These are phyloP conservation scores for Syzygium oleosum DNA, from an alignment of 345 rosid species.

Conservation along the genomic window DNA sequence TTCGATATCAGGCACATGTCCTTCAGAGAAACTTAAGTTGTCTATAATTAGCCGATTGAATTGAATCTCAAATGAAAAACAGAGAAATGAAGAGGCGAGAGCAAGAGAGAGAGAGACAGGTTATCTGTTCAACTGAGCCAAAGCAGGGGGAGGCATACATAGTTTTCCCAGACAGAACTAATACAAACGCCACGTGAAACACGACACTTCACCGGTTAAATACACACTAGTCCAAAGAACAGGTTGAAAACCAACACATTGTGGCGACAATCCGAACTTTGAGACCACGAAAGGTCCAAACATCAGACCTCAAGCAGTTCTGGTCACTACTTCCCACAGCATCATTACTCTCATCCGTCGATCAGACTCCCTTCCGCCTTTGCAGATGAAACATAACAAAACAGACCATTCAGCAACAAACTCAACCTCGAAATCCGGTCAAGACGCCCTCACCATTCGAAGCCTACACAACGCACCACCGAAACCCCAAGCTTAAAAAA, in stretches of 20 bases:
- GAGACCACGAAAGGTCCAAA: background rate
- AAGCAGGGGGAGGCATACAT: background rate
- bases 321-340: background rate
- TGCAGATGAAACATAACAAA: background rate
- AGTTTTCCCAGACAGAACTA: background rate
- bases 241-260: background rate
- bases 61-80: background rate
- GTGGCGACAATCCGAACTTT: background rate
- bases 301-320: background rate
- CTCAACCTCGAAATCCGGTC: background rate
- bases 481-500: background rate
- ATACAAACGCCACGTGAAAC: background rate
- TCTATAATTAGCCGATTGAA: background rate
- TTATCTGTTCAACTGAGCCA: background rate
- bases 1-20: background rate
- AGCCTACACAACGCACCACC: background rate
- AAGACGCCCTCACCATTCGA: background rate
- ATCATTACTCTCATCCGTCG: background rate
- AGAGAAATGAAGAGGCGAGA: background rate
- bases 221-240: background rate
- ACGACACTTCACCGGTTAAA: background rate
- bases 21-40: background rate
- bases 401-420: background rate
- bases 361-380: background rate
- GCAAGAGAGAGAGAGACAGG: background rate